Conservation (phyloP, 495 filamentous ascomycete species). For the Xylaria venustula region DNA sequence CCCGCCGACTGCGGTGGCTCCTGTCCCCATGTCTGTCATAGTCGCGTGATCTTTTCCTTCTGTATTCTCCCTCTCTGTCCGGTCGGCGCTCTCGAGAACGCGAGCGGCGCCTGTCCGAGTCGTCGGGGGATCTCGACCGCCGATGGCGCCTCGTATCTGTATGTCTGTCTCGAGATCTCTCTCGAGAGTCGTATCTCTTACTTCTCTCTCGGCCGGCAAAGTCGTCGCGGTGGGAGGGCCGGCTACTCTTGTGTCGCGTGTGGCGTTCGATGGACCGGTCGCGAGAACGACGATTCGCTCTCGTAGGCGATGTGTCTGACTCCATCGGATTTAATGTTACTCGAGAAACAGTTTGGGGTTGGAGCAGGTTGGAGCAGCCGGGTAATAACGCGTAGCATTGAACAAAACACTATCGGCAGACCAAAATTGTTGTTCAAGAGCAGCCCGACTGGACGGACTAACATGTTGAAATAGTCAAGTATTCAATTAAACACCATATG, state of each 20-base stretch:
- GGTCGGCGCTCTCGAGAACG: slow-evolving; percentile 27
- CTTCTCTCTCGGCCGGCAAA: slow-evolving; percentile 19
- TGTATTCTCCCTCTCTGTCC: slow-evolving; percentile 16
- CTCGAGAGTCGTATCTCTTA: slow-evolving; percentile 21
- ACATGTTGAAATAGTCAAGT: no score
- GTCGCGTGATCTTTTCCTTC: slow-evolving; percentile 15
- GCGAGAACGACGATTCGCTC: background rate
- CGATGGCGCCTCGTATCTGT: slow-evolving; percentile 19
- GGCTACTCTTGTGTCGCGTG: slow-evolving; percentile 21
- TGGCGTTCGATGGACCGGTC: slow-evolving; percentile 19
- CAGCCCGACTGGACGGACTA: no score
- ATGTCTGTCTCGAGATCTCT: slow-evolving; percentile 26
- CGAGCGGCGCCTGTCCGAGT: slow-evolving; percentile 31
- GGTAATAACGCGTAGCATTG: no score
- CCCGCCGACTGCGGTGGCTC: slow-evolving; percentile 17
- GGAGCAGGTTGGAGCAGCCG: no score
- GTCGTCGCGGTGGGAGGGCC: slow-evolving; percentile 21
- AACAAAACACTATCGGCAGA: no score
- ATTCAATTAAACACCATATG: background rate
- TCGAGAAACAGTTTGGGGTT: background rate
- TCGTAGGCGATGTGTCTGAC: slow-evolving; percentile 6
- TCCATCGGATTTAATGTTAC: slow-evolving; percentile 2
- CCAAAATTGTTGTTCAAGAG: no score
- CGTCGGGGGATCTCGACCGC: slow-evolving; percentile 39
- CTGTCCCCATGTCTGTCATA: slow-evolving; percentile 18